phyloP scores from a whole-genome alignment of 305 asterid species.

The Fraxinus nigra region DNA sequence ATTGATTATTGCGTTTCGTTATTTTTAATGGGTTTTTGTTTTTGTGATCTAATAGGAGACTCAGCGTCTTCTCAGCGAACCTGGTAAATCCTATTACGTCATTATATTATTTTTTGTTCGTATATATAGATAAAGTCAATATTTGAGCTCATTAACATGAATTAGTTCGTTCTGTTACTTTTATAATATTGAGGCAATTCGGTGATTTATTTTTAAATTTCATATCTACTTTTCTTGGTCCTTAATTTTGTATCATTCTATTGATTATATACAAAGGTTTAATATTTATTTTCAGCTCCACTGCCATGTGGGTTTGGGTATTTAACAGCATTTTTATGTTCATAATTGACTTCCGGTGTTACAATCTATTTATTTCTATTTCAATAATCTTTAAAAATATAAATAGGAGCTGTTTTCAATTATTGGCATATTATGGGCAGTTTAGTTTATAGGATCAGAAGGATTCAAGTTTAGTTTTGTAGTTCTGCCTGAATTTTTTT shows the following conservation, averaged over 20 bases:
- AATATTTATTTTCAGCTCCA: neutral
- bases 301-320: neutral
- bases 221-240: neutral
- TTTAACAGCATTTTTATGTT: neutral
- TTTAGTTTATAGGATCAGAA: neutral
- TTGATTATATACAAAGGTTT: neutral
- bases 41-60: slow-evolving; percentile 62
- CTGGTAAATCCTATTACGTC: slow-evolving; percentile 45
- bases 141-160: neutral
- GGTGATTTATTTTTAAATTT: neutral
- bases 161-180: neutral
- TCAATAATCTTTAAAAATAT: neutral
- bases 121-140: neutral
- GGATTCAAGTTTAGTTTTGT: neutral
- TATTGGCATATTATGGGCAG: neutral
- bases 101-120: neutral
- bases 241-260: neutral
- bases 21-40: slow-evolving; percentile 8
- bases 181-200: neutral
- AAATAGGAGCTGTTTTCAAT: neutral
- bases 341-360: neutral
- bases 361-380: neutral
- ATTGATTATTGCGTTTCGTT: slow-evolving; percentile 14
- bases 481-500: neutral
- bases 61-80: slow-evolving; percentile 98